These are phyloP conservation scores for Trametes cubensis DNA, from an alignment of 768 basidiomycete species.

Conservation along the genomic window DNA sequence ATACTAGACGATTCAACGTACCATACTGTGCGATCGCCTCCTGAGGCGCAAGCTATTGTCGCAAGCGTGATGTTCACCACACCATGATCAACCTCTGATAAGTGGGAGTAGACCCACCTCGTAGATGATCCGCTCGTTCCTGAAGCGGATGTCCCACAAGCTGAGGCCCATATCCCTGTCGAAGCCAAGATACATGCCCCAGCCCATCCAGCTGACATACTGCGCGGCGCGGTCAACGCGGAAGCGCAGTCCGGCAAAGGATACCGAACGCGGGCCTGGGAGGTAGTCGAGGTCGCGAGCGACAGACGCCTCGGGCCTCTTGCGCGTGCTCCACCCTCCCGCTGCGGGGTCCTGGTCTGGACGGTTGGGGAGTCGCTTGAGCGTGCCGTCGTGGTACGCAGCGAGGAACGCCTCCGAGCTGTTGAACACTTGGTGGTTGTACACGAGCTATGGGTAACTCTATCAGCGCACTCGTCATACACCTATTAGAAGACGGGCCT, in stretches of 20 bases:
- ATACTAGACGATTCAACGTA: constrained; percentile 27
- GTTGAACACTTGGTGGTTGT: constrained; percentile 60
- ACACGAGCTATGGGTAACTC: constrained; percentile 45
- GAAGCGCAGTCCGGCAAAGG: constrained; percentile 61
- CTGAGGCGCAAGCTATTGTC: constrained; percentile 53
- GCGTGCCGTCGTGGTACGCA: constrained; percentile 56
- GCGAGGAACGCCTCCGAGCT: constrained; percentile 51
- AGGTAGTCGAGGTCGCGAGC: constrained; percentile 62
- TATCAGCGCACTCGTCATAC: background rate
- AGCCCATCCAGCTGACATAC: constrained; percentile 72
- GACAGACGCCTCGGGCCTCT: constrained; percentile 36
- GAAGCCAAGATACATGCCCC: constrained; percentile 62
- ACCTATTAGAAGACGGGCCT: background rate
- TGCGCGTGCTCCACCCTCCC: constrained; percentile 50
- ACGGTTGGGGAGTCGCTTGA: constrained; percentile 43
- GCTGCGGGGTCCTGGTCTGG: constrained; percentile 31
- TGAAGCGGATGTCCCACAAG: constrained; percentile 62
- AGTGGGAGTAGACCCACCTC: constrained; percentile 41
- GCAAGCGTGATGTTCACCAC: background rate
- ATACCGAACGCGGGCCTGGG: constrained; percentile 64
- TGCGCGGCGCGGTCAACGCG: constrained; percentile 53
- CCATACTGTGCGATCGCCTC: constrained; percentile 66
- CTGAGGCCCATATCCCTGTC: constrained; percentile 68
- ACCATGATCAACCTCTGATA: background rate
- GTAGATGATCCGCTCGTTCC: constrained; percentile 62